Base-by-base conservation (phyloP, 768 basidiomycete genomes). In the Mycena epipterygia region DNA sequence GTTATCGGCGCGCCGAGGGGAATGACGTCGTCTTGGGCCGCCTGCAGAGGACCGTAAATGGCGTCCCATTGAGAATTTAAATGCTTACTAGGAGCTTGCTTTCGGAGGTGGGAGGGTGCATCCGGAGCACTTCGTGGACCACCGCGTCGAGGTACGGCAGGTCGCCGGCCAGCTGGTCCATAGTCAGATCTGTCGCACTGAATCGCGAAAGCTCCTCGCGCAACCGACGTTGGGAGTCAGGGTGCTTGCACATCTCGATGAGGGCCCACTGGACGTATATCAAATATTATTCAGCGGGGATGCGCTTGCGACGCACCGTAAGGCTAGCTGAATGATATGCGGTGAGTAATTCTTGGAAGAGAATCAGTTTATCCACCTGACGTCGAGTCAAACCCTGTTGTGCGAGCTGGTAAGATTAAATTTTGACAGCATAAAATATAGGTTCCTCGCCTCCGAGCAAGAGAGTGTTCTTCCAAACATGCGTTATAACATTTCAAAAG, bases 71-170 rank as follows among this genome's bases (percentile, higher is more conserved):
- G n/a, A n/a, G n/a, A n/a, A n/a, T n/a, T n/a, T n/a, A n/a, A n/a
- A n/a, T n/a, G n/a, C n/a, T n/a, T n/a, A n/a, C n/a, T n/a, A n/a
- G n/a, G n/a, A n/a, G n/a, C n/a, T 78, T 39, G 81, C 77, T 1
- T 70, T 53, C 21, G 81, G 33, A 0, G 83, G 75, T n/a, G n/a
- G n/a, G n/a, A 5, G 84, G 79, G 64, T 85, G 83, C 5, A 84
- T 39, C 21, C 86, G 77, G 27, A 86, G 72, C 5, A 76, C 77
- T 65, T 86, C 86, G 41, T 79, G 80, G 5, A 82, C 77, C 23
- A 84, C 78, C 11, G 82, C 84, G 62, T 87, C 84, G 33, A 87
- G 79, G 67, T 81, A 83, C n/a, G 84, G 85, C 30, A 84, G 65
- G 17, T 53, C 64, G 4, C 71, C 59, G 41, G 77, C 67, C 30